Conservation (phyloP, 78 protist species). For the Dictyostelium discoideum region DNA sequence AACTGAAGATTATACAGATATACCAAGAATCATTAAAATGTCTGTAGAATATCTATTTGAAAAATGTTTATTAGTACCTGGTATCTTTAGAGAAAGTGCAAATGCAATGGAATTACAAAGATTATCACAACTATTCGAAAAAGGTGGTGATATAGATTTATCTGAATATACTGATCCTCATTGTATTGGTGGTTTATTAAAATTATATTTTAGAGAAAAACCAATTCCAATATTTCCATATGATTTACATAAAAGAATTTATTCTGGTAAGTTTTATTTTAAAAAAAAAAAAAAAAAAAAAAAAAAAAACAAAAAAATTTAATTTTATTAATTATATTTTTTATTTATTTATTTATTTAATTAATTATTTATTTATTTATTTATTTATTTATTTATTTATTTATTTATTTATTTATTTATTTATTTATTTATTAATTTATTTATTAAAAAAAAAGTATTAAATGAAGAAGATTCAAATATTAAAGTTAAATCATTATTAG, state of each 20-base stretch:
- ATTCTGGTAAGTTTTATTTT: slow-evolving; percentile 15
- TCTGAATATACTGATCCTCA: slow-evolving; percentile 41
- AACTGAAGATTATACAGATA: slow-evolving; percentile 51
- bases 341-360: too few species aligned
- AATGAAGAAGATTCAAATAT: slow-evolving; percentile 9
- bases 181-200: slow-evolving; percentile 57
- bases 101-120: slow-evolving; percentile 53
- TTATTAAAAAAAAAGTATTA: not conserved
- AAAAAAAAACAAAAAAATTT: not conserved
- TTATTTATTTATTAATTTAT: too few species aligned
- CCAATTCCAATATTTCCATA: slow-evolving; percentile 54
- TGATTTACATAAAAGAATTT: slow-evolving; percentile 40
- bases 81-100: slow-evolving; percentile 69
- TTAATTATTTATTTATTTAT: too few species aligned
- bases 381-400: too few species aligned
- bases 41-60: slow-evolving; percentile 71
- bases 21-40: slow-evolving; percentile 49
- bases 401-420: too few species aligned
- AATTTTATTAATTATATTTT: not conserved
- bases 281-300: too few species aligned
- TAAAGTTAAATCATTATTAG: slow-evolving; percentile 4
- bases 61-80: slow-evolving; percentile 26
- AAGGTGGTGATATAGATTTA: slow-evolving; percentile 32
- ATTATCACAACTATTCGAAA: slow-evolving; percentile 12
- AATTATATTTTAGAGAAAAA: slow-evolving; percentile 46